These are phyloP conservation scores for Trichoderma erinaceum DNA, from an alignment of 495 filamentous ascomycete genomes.

Conservation along the genomic window DNA sequence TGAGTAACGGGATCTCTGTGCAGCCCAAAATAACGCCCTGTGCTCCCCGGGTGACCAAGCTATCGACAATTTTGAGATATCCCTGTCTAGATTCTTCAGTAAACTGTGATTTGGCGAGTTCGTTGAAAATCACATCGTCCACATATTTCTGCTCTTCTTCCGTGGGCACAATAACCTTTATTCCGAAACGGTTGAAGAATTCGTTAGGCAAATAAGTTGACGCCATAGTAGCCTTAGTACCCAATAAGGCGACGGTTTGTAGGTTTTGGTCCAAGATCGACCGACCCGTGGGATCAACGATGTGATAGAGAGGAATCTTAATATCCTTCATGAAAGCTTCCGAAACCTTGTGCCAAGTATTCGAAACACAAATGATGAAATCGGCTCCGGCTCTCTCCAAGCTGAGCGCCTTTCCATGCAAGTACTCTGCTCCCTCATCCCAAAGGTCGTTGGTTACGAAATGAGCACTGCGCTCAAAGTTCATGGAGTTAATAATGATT, in stretches of 20 bases:
- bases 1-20: neutral
- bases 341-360: neutral
- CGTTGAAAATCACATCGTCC: neutral
- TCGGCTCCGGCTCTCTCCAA: conserved; percentile 1
- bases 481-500: neutral
- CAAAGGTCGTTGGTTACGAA: neutral
- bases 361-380: conserved; percentile 2
- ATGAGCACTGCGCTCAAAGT: neutral
- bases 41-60: neutral
- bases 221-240: neutral
- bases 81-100: neutral
- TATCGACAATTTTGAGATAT: neutral
- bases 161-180: neutral
- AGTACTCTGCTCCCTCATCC: neutral
- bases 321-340: neutral
- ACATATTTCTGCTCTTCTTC: neutral
- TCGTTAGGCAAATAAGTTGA: neutral
- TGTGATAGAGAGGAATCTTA: neutral
- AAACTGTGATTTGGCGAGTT: neutral
- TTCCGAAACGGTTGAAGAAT: neutral
- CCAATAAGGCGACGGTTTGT: neutral
- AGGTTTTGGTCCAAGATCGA: neutral
- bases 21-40: neutral
- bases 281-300: neutral
- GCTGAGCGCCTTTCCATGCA: conserved; percentile 4